Conservation (phyloP, 176 grass and related monocot genomes). For the Oryza officinalis region DNA sequence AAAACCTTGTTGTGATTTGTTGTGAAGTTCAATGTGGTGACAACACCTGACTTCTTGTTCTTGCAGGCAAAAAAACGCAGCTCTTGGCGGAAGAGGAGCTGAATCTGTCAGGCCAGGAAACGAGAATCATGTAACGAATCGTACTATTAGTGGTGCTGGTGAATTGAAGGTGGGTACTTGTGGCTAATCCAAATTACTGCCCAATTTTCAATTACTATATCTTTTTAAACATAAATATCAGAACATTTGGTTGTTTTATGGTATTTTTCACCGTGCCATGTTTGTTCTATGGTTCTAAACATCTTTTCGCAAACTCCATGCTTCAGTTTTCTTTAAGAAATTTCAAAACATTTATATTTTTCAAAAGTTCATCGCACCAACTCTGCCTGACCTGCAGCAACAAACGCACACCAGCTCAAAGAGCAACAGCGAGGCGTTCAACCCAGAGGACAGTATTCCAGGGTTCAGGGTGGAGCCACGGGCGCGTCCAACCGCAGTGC, state of each 20-base stretch:
- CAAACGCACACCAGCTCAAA: constrained; percentile 57
- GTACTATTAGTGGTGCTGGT: constrained; percentile 35
- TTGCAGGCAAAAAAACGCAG: constrained; percentile 59
- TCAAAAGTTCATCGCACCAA: constrained; percentile 2
- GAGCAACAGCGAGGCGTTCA: constrained; percentile 53
- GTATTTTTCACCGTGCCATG: no score
- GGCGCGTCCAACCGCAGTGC: constrained; percentile 16
- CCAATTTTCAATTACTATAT: background rate
- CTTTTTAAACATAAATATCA: background rate
- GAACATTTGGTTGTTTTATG: background rate
- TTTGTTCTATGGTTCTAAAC: constrained; percentile 4
- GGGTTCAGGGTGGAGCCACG: constrained; percentile 52
- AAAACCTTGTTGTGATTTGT: constrained; percentile 12
- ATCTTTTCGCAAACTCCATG: background rate
- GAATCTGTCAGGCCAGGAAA: constrained; percentile 63
- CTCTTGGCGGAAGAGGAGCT: constrained; percentile 46
- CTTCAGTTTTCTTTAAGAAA: background rate
- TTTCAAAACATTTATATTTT: background rate
- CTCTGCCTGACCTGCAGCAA: constrained; percentile 33
- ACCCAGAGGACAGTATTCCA: constrained; percentile 46
- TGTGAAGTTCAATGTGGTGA: constrained; percentile 18
- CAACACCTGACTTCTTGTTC: constrained; percentile 23
- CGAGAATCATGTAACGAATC: constrained; percentile 46
- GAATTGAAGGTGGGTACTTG: constrained; percentile 50
- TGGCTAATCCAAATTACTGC: background rate